Base-by-base conservation (phyloP, 345 rosid species). In the Hypericum perforatum region DNA sequence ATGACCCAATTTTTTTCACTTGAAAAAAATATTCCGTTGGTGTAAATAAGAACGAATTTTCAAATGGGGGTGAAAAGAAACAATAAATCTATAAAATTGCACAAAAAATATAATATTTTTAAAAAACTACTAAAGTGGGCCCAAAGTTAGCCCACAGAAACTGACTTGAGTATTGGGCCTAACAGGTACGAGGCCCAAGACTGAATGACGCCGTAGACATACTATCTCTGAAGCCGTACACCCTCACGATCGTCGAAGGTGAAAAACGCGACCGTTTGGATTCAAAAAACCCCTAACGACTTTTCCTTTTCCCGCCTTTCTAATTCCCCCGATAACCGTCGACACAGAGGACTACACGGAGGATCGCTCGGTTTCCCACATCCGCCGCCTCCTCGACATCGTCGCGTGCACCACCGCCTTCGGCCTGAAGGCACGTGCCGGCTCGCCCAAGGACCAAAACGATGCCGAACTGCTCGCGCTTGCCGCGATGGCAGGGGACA, bases 191-290 rank as follows among this genome's bases (percentile, higher is more conserved):
- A 15, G 95, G 98, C 45, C 53, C 82, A 37, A 75, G 78, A 12
- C 96, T 92, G 15, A 92, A 81, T 56, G 95, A 88, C 57, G 65
- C 89, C 7, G 86, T 75, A 16, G 98, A 92, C 73, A 76, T 88
- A 69, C 59, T 69, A 58, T 73, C 86, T 11, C 94, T 92, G 49
- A 92, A 92, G 60, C 98, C 96, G 5, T 88, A 84, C 80, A 86
- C 85, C 69, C 86, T 92, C 61, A 78, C 80, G 57, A 61, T 88
- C 42, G 39, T 59, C 0, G 79, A 82, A 81, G 96, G 98, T 85
- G 49, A 11, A 2, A 0, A 43, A 0, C 39, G 9, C 6, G 49
- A 9, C 43, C 6, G 5, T 12, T 9, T 16, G 6, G 11, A 5
- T 39, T 45, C 37, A 22, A 22, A 15, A 3, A 36, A 0, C 14